Evolutionary conservation across 305 asterid species (phyloP).

Genomic region (Fraxinus nigra): DNA sequence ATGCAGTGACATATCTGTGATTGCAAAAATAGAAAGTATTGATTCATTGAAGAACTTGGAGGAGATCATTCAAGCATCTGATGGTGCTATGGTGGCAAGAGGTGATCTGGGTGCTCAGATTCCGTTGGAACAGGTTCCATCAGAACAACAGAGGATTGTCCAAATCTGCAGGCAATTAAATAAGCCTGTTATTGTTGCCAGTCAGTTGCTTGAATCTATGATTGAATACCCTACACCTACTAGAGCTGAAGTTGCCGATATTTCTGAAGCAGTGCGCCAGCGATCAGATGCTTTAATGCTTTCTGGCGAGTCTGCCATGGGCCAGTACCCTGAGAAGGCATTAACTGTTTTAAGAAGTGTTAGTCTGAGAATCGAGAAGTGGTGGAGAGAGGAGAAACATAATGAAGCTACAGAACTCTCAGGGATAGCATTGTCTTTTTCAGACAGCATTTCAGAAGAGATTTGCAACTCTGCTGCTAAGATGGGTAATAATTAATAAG

Average conservation of each 20-base stretch:
- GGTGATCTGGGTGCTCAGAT: constrained; percentile 99
- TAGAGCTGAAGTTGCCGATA: constrained; percentile 79
- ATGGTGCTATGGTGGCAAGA: constrained; percentile 98
- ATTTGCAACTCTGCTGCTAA: constrained; percentile 96
- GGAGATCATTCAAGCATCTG: constrained; percentile 82
- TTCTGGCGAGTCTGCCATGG: constrained; percentile 99
- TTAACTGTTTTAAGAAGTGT: constrained; percentile 89
- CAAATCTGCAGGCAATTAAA: constrained; percentile 82
- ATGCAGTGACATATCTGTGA: constrained; percentile 80
- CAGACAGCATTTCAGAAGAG: constrained; percentile 89
- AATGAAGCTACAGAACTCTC: constrained; percentile 74
- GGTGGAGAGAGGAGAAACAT: constrained; percentile 96
- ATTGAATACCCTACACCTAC: too few species aligned
- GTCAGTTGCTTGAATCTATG: constrained; percentile 55
- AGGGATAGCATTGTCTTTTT: constrained; percentile 65
- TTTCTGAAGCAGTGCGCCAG: constrained; percentile 86
- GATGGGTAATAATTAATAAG: constrained; percentile 64
- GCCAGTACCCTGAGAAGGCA: constrained; percentile 95
- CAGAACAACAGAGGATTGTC: constrained; percentile 87
- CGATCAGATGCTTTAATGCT: constrained; percentile 95
- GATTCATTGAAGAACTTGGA: constrained; percentile 90
- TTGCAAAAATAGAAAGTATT: constrained; percentile 92
- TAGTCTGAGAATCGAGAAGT: constrained; percentile 93
- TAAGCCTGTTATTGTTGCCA: constrained; percentile 92
- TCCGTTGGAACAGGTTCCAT: constrained; percentile 97